A percentile compares a stretch with the other conserved stretches of the same genome.
Evolutionary conservation across 164 flowering plant species (phyloP).

Genomic region (Chimonanthus salicifolius): DNA sequence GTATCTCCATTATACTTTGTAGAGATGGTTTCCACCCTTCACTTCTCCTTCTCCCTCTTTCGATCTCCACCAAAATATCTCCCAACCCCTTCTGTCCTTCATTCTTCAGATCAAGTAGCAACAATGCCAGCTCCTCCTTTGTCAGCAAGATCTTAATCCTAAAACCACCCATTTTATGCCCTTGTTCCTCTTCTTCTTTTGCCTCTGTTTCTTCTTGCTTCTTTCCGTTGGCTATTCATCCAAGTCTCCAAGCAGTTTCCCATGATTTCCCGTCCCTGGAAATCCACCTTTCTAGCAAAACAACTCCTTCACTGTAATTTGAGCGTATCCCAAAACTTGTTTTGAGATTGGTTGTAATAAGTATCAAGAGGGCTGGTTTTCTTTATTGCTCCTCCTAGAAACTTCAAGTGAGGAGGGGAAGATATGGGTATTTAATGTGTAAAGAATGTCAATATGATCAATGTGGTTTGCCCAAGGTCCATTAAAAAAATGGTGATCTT

Average conservation of each 20-base stretch:
- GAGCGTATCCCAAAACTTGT: neutral
- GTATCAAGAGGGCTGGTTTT: conserved; percentile 2
- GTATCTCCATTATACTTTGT: conserved; percentile 55
- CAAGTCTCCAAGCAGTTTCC: conserved; percentile 44
- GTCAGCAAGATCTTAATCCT: conserved; percentile 59
- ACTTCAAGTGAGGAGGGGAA: neutral
- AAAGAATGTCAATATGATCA: neutral
- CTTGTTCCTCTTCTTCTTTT: neutral
- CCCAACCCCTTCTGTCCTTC: conserved; percentile 36
- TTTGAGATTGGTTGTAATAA: neutral
- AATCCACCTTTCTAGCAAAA: neutral
- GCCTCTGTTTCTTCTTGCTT: neutral
- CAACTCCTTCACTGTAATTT: neutral
- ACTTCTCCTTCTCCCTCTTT: conserved; percentile 30
- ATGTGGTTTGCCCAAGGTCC: neutral
- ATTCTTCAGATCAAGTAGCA: conserved; percentile 35
- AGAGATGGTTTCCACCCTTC: conserved; percentile 53
- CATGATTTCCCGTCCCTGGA: conserved; percentile 18
- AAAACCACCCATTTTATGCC: conserved; percentile 1
- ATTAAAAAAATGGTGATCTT: too few relatives aligned
- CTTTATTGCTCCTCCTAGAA: neutral
- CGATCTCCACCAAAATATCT: conserved; percentile 48
- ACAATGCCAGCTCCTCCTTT: conserved; percentile 55
- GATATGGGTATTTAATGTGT: neutral
- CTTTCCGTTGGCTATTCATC: conserved; percentile 1